phyloP scores from a whole-genome alignment of 148 eudicot species.

The Oxyria digyna region DNA sequence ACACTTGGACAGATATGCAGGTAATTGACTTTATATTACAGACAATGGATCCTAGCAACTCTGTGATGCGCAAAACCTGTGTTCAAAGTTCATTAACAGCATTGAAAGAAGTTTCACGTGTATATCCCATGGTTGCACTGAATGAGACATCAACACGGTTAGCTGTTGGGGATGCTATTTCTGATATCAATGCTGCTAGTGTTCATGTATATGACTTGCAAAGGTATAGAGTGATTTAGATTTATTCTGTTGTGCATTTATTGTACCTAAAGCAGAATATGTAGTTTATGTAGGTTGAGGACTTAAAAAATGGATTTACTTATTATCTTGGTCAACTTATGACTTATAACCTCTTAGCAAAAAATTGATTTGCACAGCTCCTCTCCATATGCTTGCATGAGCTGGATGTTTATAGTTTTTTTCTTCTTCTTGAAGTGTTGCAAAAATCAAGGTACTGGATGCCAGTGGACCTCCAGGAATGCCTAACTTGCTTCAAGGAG shows the following conservation, averaged over 20 bases:
- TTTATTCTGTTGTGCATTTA: background rate
- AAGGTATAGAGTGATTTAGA: slow-evolving; percentile 39
- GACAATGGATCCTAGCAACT: slow-evolving; percentile 88
- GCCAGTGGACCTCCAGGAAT: slow-evolving; percentile 98
- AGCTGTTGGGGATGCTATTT: slow-evolving; percentile 97
- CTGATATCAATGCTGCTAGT: slow-evolving; percentile 49
- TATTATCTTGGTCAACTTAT: background rate
- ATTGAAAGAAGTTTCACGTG: slow-evolving; percentile 70
- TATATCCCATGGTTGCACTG: slow-evolving; percentile 83
- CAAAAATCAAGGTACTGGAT: slow-evolving; percentile 81
- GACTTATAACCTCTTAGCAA: background rate
- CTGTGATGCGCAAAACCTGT: slow-evolving; percentile 83
- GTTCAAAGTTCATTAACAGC: slow-evolving; percentile 71
- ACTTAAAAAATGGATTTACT: background rate
- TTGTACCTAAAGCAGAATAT: background rate
- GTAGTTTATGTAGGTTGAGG: background rate
- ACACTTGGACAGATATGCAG: slow-evolving; percentile 78
- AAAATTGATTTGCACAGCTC: background rate
- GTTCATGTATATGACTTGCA: slow-evolving; percentile 91
- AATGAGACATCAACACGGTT: slow-evolving; percentile 67
- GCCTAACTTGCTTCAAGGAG: slow-evolving; percentile 67
- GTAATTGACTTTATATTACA: slow-evolving; percentile 77
- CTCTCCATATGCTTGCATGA: slow-evolving; percentile 7
- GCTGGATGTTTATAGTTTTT: background rate
- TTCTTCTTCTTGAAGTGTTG: slow-evolving; percentile 28